These are phyloP conservation scores for Inonotus hispidus DNA, from an alignment of 1,284 basidiomycete genomes.

Conservation along the genomic window DNA sequence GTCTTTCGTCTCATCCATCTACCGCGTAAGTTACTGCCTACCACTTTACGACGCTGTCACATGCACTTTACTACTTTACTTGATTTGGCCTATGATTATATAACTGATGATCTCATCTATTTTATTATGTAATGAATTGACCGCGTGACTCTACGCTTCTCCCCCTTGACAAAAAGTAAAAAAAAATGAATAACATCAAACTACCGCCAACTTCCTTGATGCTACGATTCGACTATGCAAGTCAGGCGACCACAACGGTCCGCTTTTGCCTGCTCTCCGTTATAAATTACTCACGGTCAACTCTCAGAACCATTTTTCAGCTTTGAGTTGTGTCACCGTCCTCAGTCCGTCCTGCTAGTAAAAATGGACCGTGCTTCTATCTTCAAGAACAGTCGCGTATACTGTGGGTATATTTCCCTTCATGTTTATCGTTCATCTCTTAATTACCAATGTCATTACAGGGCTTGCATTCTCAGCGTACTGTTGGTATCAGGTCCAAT, in stretches of 20 bases:
- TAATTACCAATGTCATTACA: slow-evolving; percentile 26
- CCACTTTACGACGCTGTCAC: too few species aligned
- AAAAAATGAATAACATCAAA: too few species aligned
- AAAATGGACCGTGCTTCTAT: not conserved
- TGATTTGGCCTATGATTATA: too few species aligned
- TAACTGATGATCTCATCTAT: too few species aligned
- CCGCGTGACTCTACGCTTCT: too few species aligned
- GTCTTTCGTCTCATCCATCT: too few species aligned
- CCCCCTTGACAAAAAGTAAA: too few species aligned
- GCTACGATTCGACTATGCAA: not conserved
- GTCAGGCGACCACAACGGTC: not conserved
- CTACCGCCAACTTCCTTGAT: too few species aligned
- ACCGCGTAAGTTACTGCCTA: too few species aligned
- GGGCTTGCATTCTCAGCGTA: not conserved
- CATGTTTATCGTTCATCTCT: slow-evolving; percentile 66
- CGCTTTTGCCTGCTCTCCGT: not conserved
- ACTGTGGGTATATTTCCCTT: slow-evolving; percentile 37
- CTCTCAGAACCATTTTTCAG: not conserved
- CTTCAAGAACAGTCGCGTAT: slow-evolving; percentile 55
- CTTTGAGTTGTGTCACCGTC: not conserved
- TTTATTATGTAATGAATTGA: too few species aligned
- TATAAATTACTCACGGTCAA: not conserved
- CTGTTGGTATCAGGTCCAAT: not conserved
- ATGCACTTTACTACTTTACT: too few species aligned
- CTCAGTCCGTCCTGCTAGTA: not conserved